A percentile compares a stretch with the other conserved stretches of the same genome.
These are phyloP conservation scores for Debaryomycetaceae sp. DNA, from an alignment of 1,139 yeast genomes.

Conservation along the genomic window DNA sequence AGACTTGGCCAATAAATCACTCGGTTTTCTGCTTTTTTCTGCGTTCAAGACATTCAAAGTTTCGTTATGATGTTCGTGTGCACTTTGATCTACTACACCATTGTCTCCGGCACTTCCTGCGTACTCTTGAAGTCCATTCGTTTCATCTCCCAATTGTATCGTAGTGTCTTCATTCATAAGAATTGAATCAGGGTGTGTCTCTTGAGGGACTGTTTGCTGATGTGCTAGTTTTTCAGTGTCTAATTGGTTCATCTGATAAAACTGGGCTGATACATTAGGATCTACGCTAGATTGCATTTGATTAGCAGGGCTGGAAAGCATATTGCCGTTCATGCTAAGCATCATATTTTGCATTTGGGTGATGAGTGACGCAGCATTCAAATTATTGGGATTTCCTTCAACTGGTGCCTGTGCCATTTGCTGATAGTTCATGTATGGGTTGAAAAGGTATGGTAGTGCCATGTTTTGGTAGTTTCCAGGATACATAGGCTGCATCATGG, in stretches of 20 bases:
- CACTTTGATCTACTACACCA: neutral
- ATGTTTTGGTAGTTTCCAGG: neutral
- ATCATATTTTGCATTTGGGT: neutral
- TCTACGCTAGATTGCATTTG: neutral
- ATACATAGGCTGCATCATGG: neutral
- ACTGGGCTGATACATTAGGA: neutral
- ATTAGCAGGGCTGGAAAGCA: neutral
- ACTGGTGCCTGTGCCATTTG: neutral
- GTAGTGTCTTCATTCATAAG: neutral
- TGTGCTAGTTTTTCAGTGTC: neutral
- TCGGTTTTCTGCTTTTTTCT: constrained; percentile 6
- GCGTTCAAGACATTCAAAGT: neutral
- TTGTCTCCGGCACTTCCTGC: too few relatives aligned
- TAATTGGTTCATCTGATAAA: neutral
- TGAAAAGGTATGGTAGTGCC: neutral
- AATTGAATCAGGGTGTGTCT: neutral
- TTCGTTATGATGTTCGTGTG: neutral
- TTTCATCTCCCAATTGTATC: neutral
- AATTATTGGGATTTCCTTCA: neutral
- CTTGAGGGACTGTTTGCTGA: neutral
- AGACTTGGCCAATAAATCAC: constrained; percentile 26
- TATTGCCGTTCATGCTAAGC: neutral
- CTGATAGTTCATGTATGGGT: neutral
- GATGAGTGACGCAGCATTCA: neutral
- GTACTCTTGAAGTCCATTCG: too few relatives aligned